These are phyloP conservation scores for Dactylellina haptotyla DNA, from an alignment of 2,329 filamentous ascomycete genomes.

Conservation along the genomic window DNA sequence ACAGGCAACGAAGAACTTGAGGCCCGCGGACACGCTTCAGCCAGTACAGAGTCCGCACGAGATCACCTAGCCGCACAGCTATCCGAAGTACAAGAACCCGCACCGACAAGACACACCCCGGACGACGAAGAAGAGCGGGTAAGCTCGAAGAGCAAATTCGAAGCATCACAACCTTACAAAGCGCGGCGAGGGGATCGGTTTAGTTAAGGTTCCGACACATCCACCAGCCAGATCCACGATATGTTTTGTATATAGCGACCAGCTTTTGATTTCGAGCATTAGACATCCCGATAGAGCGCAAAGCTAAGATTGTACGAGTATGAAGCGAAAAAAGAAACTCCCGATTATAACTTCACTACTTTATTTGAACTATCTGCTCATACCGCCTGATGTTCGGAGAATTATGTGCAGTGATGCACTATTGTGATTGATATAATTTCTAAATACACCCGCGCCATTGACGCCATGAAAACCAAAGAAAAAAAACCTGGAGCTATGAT, in stretches of 20 bases:
- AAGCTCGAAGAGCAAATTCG: constrained; percentile 87
- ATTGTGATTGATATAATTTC: not conserved
- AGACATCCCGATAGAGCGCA: constrained; percentile 3
- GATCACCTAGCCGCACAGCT: constrained; percentile 67
- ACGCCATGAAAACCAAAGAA: not conserved
- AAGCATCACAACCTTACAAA: constrained; percentile 78
- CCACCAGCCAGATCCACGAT: not conserved
- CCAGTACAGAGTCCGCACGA: constrained; percentile 56
- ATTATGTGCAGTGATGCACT: not conserved
- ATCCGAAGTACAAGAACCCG: constrained; percentile 84
- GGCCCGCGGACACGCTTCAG: constrained; percentile 24
- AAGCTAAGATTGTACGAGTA: constrained; percentile 25
- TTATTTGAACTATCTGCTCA: not conserved
- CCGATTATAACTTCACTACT: not conserved
- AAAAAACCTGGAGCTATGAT: no score
- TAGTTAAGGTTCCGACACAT: constrained; percentile 63
- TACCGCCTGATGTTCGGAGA: not conserved
- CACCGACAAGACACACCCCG: constrained; percentile 82
- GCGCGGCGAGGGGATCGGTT: constrained; percentile 89
- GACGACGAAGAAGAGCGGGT: constrained; percentile 74
- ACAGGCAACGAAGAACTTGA: constrained; percentile 55
- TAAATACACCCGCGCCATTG: not conserved
- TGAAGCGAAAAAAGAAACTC: not conserved
- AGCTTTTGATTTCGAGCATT: not conserved
- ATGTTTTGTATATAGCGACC: not conserved